phyloP scores from a whole-genome alignment of 2,329 filamentous ascomycete species.

The Apiospora marii region DNA sequence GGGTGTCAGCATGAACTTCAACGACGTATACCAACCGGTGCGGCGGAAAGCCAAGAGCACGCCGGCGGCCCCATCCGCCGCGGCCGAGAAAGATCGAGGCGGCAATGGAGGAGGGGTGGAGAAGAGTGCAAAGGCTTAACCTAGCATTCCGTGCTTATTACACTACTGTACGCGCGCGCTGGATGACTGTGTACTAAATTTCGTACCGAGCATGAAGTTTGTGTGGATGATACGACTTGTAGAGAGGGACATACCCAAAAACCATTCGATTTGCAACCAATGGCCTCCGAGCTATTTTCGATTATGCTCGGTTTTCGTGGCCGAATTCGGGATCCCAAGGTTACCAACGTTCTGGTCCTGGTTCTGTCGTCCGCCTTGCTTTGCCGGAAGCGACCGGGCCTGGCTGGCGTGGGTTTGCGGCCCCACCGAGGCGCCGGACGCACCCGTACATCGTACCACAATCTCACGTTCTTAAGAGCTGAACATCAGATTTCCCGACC shows the following conservation, averaged over 20 bases:
- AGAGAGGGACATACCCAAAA: background rate
- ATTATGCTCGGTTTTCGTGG: background rate
- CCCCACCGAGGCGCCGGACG: background rate
- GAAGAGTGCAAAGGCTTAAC: constrained; percentile 18
- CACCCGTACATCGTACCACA: constrained; percentile 14
- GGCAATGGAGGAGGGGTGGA: constrained; percentile 17
- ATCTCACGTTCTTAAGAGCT: background rate
- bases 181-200: background rate
- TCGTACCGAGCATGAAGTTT: background rate
- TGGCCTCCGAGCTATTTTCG: constrained; percentile 4
- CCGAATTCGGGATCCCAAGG: background rate
- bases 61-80: background rate
- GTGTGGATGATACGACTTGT: constrained; percentile 7
- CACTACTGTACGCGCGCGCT: background rate
- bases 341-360: background rate
- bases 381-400: constrained; percentile 13
- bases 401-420: constrained; percentile 7
- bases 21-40: constrained; percentile 89
- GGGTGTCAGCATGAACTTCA: constrained; percentile 98
- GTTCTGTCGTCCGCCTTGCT: background rate
- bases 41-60: constrained; percentile 64
- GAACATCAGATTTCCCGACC: constrained; percentile 14
- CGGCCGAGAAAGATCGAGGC: constrained; percentile 20
- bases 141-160: background rate
- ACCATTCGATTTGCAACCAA: constrained; percentile 13